Evolutionary conservation across 2,329 filamentous ascomycete genomes (phyloP).

Genomic region (Dothidotthia symphoricarpi): DNA sequence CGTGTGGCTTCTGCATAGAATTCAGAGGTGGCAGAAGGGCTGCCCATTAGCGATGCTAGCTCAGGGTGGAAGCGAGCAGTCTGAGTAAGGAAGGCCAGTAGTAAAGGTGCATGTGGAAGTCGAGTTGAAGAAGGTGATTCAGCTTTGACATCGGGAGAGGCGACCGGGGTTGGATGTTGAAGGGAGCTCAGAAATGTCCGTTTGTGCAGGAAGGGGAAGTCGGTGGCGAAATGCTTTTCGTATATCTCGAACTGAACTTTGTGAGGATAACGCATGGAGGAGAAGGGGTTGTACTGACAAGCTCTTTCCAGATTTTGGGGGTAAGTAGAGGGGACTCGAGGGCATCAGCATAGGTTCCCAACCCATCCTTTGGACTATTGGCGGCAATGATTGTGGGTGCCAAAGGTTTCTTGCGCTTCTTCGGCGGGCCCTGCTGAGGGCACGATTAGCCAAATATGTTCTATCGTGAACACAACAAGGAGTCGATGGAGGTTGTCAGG

Average conservation of each 20-base stretch:
- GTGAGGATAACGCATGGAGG: slow-evolving; percentile 4
- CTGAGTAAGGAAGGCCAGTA: slow-evolving; percentile 66
- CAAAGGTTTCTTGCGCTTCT: slow-evolving; percentile 41
- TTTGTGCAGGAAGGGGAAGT: slow-evolving; percentile 69
- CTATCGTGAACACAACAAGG: not conserved
- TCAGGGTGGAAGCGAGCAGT: slow-evolving; percentile 67
- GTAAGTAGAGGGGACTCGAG: slow-evolving; percentile 63
- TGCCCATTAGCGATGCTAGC: slow-evolving; percentile 33
- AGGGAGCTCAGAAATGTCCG: slow-evolving; percentile 55
- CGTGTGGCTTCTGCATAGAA: slow-evolving; percentile 63
- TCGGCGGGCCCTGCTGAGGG: slow-evolving; percentile 12
- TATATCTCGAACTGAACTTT: slow-evolving; percentile 60
- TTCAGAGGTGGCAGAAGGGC: slow-evolving; percentile 49
- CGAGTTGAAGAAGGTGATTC: slow-evolving; percentile 25
- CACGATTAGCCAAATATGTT: slow-evolving; percentile 1
- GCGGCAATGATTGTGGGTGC: slow-evolving; percentile 27
- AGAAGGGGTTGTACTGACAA: slow-evolving; percentile 41
- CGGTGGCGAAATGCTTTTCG: slow-evolving; percentile 68
- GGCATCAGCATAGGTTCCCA: slow-evolving; percentile 53
- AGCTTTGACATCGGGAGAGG: slow-evolving; percentile 11
- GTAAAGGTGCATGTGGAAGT: slow-evolving; percentile 57
- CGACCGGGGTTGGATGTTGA: slow-evolving; percentile 33
- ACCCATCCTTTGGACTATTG: slow-evolving; percentile 45
- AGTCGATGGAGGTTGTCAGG: no score
- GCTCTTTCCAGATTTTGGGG: slow-evolving; percentile 63